phyloP scores from a whole-genome alignment of 1,284 basidiomycete genomes.

The Dichomitus squalens region DNA sequence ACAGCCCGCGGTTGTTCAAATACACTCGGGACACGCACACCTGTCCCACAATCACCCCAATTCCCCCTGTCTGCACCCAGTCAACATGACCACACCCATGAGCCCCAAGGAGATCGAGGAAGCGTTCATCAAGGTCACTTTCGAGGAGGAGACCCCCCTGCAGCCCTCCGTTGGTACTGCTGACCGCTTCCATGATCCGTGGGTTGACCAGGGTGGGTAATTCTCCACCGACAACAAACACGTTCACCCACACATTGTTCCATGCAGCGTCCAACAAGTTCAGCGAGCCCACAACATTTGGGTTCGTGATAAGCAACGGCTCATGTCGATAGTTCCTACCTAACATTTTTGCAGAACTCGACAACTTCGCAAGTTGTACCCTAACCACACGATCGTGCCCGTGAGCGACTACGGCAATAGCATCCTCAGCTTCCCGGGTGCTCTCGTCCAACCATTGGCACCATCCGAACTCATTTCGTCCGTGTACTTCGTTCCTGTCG shows the following conservation, averaged over 20 bases:
- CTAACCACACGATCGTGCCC: slow-evolving; percentile 60
- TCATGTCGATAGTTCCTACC: background rate
- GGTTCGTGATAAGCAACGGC: slow-evolving; percentile 37
- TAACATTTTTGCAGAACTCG: slow-evolving; percentile 42
- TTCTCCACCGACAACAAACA: background rate
- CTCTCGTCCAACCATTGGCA: slow-evolving; percentile 46
- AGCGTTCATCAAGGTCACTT: slow-evolving; percentile 52
- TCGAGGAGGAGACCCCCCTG: slow-evolving; percentile 37
- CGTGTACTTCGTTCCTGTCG: slow-evolving; percentile 49
- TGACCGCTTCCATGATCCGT: slow-evolving; percentile 46
- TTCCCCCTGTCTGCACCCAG: background rate
- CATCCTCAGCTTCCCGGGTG: slow-evolving; percentile 55
- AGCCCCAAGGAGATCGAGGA: slow-evolving; percentile 38
- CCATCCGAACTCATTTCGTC: slow-evolving; percentile 52
- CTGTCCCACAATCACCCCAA: background rate
- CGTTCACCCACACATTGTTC: background rate
- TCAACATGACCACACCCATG: slow-evolving; percentile 3
- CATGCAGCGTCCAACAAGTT: slow-evolving; percentile 53
- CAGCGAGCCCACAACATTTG: slow-evolving; percentile 44
- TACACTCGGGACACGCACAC: background rate
- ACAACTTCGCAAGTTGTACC: slow-evolving; percentile 57
- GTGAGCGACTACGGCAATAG: slow-evolving; percentile 49
- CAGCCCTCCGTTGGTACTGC: slow-evolving; percentile 9
- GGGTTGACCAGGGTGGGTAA: slow-evolving; percentile 54
- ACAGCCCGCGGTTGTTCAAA: background rate